These are phyloP conservation scores for Podila epigama DNA, from an alignment of 192 early-diverging fungal genomes.

Conservation along the genomic window DNA sequence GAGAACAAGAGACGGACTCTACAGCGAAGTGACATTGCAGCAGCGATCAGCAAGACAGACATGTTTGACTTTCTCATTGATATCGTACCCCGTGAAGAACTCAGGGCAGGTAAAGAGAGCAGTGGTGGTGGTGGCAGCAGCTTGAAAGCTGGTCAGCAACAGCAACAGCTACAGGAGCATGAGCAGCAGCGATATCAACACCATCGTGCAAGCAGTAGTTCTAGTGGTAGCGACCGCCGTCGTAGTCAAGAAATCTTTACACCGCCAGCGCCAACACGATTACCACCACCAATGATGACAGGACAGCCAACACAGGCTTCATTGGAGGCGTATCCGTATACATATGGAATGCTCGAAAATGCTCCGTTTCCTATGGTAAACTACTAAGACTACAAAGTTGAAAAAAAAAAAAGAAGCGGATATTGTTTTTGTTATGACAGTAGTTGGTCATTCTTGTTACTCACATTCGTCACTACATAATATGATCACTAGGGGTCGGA, in stretches of 20 bases:
- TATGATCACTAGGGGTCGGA: constrained; percentile 12
- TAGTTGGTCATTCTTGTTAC: no score
- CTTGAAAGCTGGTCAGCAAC: no score
- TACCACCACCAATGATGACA: background rate
- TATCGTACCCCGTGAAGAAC: constrained; percentile 92
- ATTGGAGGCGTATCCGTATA: constrained; percentile 38
- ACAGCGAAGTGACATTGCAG: constrained; percentile 90
- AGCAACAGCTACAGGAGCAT: background rate
- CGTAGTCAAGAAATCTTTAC: constrained; percentile 41
- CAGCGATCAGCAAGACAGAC: constrained; percentile 87
- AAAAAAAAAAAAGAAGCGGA: no score
- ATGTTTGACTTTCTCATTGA: constrained; percentile 99
- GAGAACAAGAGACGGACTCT: constrained; percentile 96
- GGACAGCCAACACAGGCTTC: constrained; percentile 4
- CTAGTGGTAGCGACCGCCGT: constrained; percentile 12
- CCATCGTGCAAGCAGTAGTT: background rate
- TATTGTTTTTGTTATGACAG: background rate
- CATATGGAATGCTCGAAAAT: constrained; percentile 28
- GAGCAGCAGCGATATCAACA: no score
- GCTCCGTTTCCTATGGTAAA: constrained; percentile 34
- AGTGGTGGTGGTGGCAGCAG: background rate
- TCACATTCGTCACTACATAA: no score
- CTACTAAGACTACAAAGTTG: background rate
- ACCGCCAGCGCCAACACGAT: background rate
- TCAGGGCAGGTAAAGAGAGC: constrained; percentile 4